Base-by-base conservation (phyloP, 352 stramenopile species). In the Globisporangium emineosum region DNA sequence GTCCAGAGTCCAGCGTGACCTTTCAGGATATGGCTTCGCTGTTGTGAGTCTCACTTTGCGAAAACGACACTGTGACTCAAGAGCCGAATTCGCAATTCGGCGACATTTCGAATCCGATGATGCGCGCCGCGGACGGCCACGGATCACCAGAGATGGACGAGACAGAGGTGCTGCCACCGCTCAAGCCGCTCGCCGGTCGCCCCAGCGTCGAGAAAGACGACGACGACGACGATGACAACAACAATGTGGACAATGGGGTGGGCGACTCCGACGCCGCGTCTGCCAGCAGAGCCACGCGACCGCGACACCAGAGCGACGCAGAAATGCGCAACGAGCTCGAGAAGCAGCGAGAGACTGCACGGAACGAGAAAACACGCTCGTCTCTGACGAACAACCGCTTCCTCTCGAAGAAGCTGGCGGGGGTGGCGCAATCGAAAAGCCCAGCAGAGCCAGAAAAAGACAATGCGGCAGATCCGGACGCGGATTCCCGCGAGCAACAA, bases 301-400 rank as follows among this genome's bases (percentile, higher is more conserved):
- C 60, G 23, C 64, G 70, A 49, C 63, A 49, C 40, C 72, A 58
- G 43, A 87, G 70, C 60, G 74, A 86, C 53, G 60, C 75, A 17
- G 64, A 68, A 10, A 70, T 70, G 29, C 71, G 75, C 5, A 66
- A 83, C 49, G 51, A 78, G 1, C 58, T 75, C 17, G 78, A 85
- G 56, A 64, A 73, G 27, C 70, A 82, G 51, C 78, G 78, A 27
- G 71, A 73, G 29, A 49, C 23, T 8, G 49, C 59, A 0, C 65
- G 76, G 2, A 23, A 75, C 17, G 37, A 67, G 23, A 68, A 68
- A 37, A 57, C 58, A 1, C 68, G 60, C 23, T 56, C 64, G 19
- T 69, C 70, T 9, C 60, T 76, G 7, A 60, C 65, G 33, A 83
- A 81, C 67, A 89, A 89, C 43, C 76, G 80, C 37, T 89, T 89